Conservation (phyloP, 2,329 filamentous ascomycete genomes). For the Epichloe elymi region DNA sequence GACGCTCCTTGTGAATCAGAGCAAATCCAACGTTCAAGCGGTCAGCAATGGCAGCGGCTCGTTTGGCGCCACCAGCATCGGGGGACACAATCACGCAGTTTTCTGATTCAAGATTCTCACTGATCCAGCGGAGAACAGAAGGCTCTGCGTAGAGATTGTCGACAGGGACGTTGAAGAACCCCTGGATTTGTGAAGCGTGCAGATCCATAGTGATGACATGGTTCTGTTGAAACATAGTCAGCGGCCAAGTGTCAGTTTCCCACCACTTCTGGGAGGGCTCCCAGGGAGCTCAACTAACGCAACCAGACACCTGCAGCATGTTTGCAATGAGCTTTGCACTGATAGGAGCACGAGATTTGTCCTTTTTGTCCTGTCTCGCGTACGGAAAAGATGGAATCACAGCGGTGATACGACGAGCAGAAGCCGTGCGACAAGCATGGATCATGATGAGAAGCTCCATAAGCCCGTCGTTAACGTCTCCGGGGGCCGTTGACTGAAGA, state of each 20-base stretch:
- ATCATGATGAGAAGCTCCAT: slow-evolving; percentile 99
- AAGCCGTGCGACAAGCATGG: slow-evolving; percentile 63
- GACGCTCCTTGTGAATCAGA: slow-evolving; percentile 92
- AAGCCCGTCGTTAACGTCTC: slow-evolving; percentile 93
- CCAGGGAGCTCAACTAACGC: slow-evolving; percentile 25
- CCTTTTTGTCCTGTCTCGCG: slow-evolving; percentile 97
- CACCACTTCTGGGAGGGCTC: background rate
- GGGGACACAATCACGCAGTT: slow-evolving; percentile 91
- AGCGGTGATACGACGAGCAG: slow-evolving; percentile 80
- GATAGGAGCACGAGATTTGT: slow-evolving; percentile 86
- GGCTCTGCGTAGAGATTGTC: slow-evolving; percentile 87
- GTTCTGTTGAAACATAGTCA: slow-evolving; percentile 15
- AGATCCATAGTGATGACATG: slow-evolving; percentile 87
- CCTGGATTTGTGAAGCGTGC: slow-evolving; percentile 86
- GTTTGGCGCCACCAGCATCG: slow-evolving; percentile 88
- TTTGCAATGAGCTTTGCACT: slow-evolving; percentile 93
- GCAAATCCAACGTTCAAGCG: slow-evolving; percentile 83
- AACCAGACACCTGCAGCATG: slow-evolving; percentile 91
- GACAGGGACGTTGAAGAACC: slow-evolving; percentile 76
- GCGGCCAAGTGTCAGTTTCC: background rate
- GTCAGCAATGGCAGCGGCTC: slow-evolving; percentile 86
- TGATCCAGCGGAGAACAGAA: slow-evolving; percentile 81
- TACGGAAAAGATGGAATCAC: slow-evolving; percentile 96
- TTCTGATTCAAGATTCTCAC: slow-evolving; percentile 66
- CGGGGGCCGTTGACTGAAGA: slow-evolving; percentile 78